These are phyloP conservation scores for Penicillium sp. DNA, from an alignment of 2,329 filamentous ascomycete genomes.

Conservation along the genomic window DNA sequence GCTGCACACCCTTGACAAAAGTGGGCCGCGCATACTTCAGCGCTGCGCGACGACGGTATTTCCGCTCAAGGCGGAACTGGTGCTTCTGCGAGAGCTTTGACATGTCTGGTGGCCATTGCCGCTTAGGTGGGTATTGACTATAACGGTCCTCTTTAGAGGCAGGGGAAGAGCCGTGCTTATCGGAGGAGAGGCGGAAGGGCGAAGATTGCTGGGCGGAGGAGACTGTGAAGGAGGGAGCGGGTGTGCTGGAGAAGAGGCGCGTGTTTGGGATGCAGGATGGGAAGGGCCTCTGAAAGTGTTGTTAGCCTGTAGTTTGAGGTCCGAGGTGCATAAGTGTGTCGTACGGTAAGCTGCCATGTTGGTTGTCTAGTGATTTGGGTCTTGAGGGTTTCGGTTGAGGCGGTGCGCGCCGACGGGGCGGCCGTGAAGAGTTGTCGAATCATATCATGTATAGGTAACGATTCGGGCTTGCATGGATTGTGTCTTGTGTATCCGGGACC, in stretches of 20 bases:
- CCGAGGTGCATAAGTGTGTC: background rate
- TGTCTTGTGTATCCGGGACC: background rate
- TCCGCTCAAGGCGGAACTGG: constrained; percentile 64
- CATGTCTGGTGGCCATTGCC: constrained; percentile 63
- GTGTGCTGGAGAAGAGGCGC: constrained; percentile 15
- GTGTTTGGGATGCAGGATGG: background rate
- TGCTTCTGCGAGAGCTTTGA: constrained; percentile 58
- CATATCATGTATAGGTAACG: constrained; percentile 2
- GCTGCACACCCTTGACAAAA: constrained; percentile 55
- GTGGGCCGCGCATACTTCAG: constrained; percentile 57
- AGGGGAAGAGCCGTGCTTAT: constrained; percentile 14
- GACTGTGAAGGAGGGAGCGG: constrained; percentile 11
- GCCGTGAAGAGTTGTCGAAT: constrained; percentile 14
- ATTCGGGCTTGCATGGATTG: background rate
- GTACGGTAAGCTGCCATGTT: constrained; percentile 18
- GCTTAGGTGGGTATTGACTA: constrained; percentile 58
- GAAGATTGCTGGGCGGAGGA: constrained; percentile 15
- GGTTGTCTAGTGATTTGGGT: constrained; percentile 8
- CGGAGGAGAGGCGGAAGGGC: constrained; percentile 22
- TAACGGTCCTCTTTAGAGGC: constrained; percentile 37
- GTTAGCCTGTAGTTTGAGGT: background rate
- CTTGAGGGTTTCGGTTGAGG: constrained; percentile 8
- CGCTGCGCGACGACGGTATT: constrained; percentile 58
- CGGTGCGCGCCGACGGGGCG: constrained; percentile 12
- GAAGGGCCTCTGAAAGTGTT: background rate